Base-by-base conservation (phyloP, 2,329 filamentous ascomycete genomes). In the Xylariaceae sp. region DNA sequence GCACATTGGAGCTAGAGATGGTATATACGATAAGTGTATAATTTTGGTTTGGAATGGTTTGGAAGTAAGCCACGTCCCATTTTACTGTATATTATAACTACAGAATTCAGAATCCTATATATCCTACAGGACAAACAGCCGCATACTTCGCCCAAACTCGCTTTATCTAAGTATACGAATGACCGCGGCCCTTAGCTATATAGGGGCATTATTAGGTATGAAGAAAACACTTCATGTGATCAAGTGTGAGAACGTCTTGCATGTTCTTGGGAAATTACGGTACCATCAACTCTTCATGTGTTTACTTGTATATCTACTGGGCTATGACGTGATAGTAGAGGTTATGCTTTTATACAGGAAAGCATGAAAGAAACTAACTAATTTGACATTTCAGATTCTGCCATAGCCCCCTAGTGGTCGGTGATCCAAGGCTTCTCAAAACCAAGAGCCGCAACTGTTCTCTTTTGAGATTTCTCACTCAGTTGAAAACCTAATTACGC, bases 381-480 rank as follows among this genome's bases (percentile, higher is more conserved):
- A 20, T 59, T 55, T 19, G 56, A 46, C 12, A 66, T 43, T n/a
- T 54, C 60, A 16, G 70, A 49, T 12, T 70, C 66, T 7, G 67
- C 76, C 67, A 71, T 70, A 10, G 81, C 68, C 0, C 78, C 79
- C 42, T 77, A 67, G 65, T 81, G 79, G 71, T 81, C 79, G 2
- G 77, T 81, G 14, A 80, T 73, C 77, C 77, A 82, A 2, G 73
- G 69, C 20, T 73, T 69, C 47, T 77, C 73, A 2, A 75, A 75
- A 0, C 67, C 66, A 12, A 67, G 56, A 2, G 14, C 20, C 1
- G 54, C 3, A 5, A 72, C 48, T 9, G 65, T 50, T 3, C 68
- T 57, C 45, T 62, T 55, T 37, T 72, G 66, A 40, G 55, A 50
- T 7, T 70, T 62, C 29, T 76, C 73, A 12, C 66, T 64, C 0